Evolutionary conservation across 352 stramenopile species (phyloP).

Genomic region (Globisporangium cylindrosporum): DNA sequence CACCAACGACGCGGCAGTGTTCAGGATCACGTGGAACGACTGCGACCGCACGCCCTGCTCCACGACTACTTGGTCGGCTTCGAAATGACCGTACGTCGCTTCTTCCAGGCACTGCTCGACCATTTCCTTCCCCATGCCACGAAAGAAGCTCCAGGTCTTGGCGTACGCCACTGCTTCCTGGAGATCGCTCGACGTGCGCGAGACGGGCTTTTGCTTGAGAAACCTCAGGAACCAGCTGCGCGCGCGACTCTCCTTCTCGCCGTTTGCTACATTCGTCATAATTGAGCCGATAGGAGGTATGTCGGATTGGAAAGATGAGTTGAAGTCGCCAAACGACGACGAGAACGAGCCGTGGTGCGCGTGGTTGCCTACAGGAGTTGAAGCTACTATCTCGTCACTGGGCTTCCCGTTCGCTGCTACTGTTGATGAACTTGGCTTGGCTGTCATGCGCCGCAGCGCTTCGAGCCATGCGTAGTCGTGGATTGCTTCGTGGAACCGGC

Average conservation of each 20-base stretch:
- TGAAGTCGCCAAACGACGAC: conserved; percentile 23
- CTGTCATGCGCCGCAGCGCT: conserved; percentile 30
- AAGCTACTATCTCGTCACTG: background rate
- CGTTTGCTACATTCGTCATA: conserved; percentile 16
- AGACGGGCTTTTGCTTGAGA: conserved; percentile 30
- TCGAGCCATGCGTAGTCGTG: conserved; percentile 69
- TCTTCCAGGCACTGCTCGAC: conserved; percentile 50
- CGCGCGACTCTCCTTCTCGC: conserved; percentile 32
- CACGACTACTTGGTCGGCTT: conserved; percentile 37
- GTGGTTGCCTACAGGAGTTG: background rate
- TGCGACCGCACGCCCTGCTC: conserved; percentile 31
- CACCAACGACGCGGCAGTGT: conserved; percentile 37
- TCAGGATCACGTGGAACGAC: conserved; percentile 53
- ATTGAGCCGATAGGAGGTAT: background rate
- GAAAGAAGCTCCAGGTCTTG: conserved; percentile 50
- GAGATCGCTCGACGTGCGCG: conserved; percentile 25
- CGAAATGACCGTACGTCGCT: conserved; percentile 33
- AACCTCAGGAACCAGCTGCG: conserved; percentile 41
- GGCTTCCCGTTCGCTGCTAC: background rate
- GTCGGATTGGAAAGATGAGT: conserved; percentile 8
- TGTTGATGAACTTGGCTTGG: background rate
- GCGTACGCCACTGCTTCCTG: conserved; percentile 27
- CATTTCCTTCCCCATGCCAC: conserved; percentile 44
- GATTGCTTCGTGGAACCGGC: conserved; percentile 65
- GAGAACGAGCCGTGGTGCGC: conserved; percentile 23